Base-by-base conservation (phyloP, 345 rosid genomes). In the Turritis glabra region DNA sequence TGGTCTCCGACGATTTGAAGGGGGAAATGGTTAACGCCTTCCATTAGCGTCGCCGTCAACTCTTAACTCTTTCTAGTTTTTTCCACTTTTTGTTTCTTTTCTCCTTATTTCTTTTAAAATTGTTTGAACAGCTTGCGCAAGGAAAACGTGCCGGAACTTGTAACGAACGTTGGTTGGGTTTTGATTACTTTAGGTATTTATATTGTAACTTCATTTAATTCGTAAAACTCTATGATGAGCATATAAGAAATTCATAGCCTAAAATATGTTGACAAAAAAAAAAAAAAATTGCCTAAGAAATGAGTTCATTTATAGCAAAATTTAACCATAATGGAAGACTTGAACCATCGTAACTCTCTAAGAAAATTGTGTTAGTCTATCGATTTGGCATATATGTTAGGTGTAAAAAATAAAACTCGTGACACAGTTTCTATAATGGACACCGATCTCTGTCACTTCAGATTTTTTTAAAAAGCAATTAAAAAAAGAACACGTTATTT, bases 31-130 rank as follows among this genome's bases (percentile, higher is more conserved):
- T 41, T 72, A 56, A 56, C 33, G 72, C 26, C 59, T 25, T 65
- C 19, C 18, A 19, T 17, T 75, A 59, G 50, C 69, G 78, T 74
- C 72, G 62, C 61, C 79, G 61, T 67, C 67, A 67, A 67, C 66
- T 53, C 11, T 35, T 6, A 5, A 32, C 27, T 10, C 13, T 47
- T 29, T 15, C 43, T 12, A 38, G 47, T 43, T 43, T 2, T 38
- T 10, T 29, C 7, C 19, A 32, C 50, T 11, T 25, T 41, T 2
- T 55, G 0, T 30, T 30, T n/a, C 12, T 23, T 46, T 12, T 7
- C 30, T 46, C 13, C 0, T 18, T 46, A 0, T 18, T n/a, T 38
- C 14, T 19, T 14, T 12, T 9, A 48, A 22, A 12, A 1, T 9
- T n/a, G n/a, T n/a, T n/a, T 13, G 3, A 5, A 25, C 19, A 40